Conservation (phyloP, 805 yeast genomes). For the Priceomyces medius region DNA sequence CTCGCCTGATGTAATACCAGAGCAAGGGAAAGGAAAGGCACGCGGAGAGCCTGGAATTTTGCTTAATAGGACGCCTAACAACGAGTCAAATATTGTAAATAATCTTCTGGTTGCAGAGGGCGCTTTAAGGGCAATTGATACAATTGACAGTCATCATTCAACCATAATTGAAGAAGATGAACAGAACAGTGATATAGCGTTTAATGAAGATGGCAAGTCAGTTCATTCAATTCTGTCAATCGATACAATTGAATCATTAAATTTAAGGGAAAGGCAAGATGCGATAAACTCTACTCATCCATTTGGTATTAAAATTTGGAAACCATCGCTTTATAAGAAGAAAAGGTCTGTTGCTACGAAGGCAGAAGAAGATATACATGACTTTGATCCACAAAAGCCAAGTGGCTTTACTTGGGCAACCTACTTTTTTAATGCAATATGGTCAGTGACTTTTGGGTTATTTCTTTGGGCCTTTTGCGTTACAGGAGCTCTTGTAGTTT, state of each 20-base stretch:
- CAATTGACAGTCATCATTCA: slow-evolving; percentile 11
- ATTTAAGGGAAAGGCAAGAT: slow-evolving; percentile 87
- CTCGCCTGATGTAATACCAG: neutral
- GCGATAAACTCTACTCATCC: slow-evolving; percentile 98
- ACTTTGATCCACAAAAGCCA: slow-evolving; percentile 47
- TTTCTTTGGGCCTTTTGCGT: slow-evolving; percentile 54
- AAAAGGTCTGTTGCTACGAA: slow-evolving; percentile 85
- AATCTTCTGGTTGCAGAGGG: slow-evolving; percentile 23
- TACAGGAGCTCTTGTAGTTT: slow-evolving; percentile 46
- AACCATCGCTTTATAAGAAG: slow-evolving; percentile 94
- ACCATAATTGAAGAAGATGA: slow-evolving; percentile 14
- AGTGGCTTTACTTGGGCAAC: slow-evolving; percentile 62
- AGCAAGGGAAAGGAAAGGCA: neutral
- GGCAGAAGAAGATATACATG: slow-evolving; percentile 93
- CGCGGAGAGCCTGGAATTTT: neutral
- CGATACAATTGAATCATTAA: slow-evolving; percentile 75
- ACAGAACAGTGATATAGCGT: slow-evolving; percentile 26
- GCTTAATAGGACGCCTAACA: slow-evolving; percentile 1
- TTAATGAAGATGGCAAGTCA: slow-evolving; percentile 24
- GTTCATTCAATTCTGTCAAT: slow-evolving; percentile 27
- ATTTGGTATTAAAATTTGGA: slow-evolving; percentile 97
- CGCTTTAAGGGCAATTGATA: slow-evolving; percentile 16
- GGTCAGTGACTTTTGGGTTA: slow-evolving; percentile 76
- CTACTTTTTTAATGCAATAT: slow-evolving; percentile 62
- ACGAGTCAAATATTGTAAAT: slow-evolving; percentile 13